Evolutionary conservation across 2,329 filamentous ascomycete genomes (phyloP).

Genomic region (Epicoccum sorghinum): DNA sequence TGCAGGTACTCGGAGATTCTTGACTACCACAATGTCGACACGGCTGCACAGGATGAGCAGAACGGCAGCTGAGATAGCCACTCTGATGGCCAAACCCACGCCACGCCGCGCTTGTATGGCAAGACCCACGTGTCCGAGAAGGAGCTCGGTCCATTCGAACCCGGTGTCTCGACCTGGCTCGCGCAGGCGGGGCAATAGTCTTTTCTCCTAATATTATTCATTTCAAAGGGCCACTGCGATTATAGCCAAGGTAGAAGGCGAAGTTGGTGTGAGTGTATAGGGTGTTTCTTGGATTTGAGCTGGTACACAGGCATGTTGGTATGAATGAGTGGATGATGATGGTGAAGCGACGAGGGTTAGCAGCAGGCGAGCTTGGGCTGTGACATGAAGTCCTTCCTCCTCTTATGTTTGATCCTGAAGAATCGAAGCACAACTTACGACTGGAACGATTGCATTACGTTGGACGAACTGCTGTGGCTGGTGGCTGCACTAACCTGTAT

Average conservation of each 20-base stretch:
- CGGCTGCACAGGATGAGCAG: slow-evolving; percentile 56
- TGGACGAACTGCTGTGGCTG: not conserved
- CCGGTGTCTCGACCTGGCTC: slow-evolving; percentile 22
- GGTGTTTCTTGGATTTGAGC: slow-evolving; percentile 14
- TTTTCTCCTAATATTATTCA: slow-evolving; percentile 26
- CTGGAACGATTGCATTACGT: not conserved
- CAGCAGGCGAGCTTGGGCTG: slow-evolving; percentile 5
- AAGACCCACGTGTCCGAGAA: slow-evolving; percentile 20
- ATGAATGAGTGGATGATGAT: slow-evolving; percentile 6
- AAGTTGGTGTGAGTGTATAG: slow-evolving; percentile 19
- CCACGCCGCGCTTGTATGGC: slow-evolving; percentile 19
- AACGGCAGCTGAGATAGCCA: slow-evolving; percentile 38
- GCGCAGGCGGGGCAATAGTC: slow-evolving; percentile 22
- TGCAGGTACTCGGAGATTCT: slow-evolving; percentile 96
- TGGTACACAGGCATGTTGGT: slow-evolving; percentile 9
- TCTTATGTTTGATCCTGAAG: slow-evolving; percentile 18
- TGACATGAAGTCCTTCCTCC: slow-evolving; percentile 9
- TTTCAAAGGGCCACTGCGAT: slow-evolving; percentile 19
- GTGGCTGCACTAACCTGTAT: not conserved
- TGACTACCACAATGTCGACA: slow-evolving; percentile 94
- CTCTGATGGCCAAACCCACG: slow-evolving; percentile 15
- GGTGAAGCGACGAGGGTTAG: slow-evolving; percentile 14
- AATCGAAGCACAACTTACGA: slow-evolving; percentile 19
- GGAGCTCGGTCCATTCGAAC: slow-evolving; percentile 18
- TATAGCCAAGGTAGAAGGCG: slow-evolving; percentile 24